These are phyloP conservation scores for Wilhelminamyces savonicus DNA, from an alignment of 805 yeast species.

Conservation along the genomic window DNA sequence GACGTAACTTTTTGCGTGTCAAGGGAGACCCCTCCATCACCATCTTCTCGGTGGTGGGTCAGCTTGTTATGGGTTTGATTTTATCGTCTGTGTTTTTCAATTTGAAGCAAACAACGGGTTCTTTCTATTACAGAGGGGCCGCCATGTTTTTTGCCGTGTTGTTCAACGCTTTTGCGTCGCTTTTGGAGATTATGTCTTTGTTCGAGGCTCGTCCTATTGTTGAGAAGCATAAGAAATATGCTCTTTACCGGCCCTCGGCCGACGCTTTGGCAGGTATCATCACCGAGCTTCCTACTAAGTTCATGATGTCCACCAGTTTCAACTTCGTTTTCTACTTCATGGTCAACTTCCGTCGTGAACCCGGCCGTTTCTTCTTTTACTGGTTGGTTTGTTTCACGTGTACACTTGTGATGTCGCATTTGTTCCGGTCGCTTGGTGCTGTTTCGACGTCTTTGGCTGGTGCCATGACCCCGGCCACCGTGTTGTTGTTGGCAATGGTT, in stretches of 20 bases:
- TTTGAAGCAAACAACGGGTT: conserved; percentile 41
- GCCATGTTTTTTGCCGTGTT: conserved; percentile 54
- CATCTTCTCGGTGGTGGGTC: conserved; percentile 44
- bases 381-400: conserved; percentile 21
- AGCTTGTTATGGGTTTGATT: conserved; percentile 50
- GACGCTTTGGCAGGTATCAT: conserved; percentile 61
- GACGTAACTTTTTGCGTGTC: conserved; percentile 48
- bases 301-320: conserved; percentile 23
- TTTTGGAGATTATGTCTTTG: conserved; percentile 53
- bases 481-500: conserved; percentile 45
- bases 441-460: conserved; percentile 33
- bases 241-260: conserved; percentile 68
- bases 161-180: conserved; percentile 54
- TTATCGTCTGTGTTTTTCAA: conserved; percentile 57
- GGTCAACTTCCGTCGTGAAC: conserved; percentile 28
- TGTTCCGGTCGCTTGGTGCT: conserved; percentile 38
- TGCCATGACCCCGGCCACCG: conserved; percentile 41
- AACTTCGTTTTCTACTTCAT: conserved; percentile 25
- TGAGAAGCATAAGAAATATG: conserved; percentile 64
- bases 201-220: conserved; percentile 61
- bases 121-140: conserved; percentile 61
- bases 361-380: conserved; percentile 34
- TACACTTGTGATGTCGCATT: conserved; percentile 30
- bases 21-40: conserved; percentile 54
- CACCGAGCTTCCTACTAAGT: conserved; percentile 59